Evolutionary conservation across 2,329 filamentous ascomycete genomes (phyloP), one percentile per base, ranked within the genome.

Genomic region (Aspergillus costaricaensis): DNA sequence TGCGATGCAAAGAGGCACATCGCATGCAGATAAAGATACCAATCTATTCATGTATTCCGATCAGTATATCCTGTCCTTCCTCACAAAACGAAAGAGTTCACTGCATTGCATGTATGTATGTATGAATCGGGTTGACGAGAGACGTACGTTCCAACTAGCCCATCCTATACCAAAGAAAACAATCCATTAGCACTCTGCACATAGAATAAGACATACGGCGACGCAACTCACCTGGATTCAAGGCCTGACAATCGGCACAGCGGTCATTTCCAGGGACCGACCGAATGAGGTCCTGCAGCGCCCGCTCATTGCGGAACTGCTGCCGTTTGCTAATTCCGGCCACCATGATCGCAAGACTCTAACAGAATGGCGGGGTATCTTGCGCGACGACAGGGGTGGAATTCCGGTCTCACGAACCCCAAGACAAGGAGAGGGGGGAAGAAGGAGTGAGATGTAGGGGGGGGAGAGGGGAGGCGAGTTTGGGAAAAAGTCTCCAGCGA

Each of bases 21-120:
- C 95, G 91, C 91, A 99, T 96, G 80, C 95, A 99, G 54, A 99
- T 83, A 76, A 99, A 99, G 66, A 98, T 87, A 62, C 95, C 95
- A 79, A 99, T 82, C 91, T 97, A 59, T 61, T 59, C 60, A 64
- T 54, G 52, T 25, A 36, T 30, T 51, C 50, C 38, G 25, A 60
- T 70, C 62, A 68, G 67, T 61, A 47, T 59, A 19, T 30, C 2
- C 2, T 12, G 36, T 23, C 10, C 30, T 12, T 55, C 55, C 48
- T 10, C 25, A 32, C n/a, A 15, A 49, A 15, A 30, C 17, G 15
- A 17, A 43, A 43, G n/a, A 8, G 17, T n/a, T 15, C 23, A 23
- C 5, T 41, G 7, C 25, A 27, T 27, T 41, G 7, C 38, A 17
- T 62, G 43, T 43, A 30, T 62, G 43, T 43, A 23, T 36, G 55